These are phyloP conservation scores for Chrysophaeum taylorii DNA, from an alignment of 352 stramenopile species.

Conservation along the genomic window DNA sequence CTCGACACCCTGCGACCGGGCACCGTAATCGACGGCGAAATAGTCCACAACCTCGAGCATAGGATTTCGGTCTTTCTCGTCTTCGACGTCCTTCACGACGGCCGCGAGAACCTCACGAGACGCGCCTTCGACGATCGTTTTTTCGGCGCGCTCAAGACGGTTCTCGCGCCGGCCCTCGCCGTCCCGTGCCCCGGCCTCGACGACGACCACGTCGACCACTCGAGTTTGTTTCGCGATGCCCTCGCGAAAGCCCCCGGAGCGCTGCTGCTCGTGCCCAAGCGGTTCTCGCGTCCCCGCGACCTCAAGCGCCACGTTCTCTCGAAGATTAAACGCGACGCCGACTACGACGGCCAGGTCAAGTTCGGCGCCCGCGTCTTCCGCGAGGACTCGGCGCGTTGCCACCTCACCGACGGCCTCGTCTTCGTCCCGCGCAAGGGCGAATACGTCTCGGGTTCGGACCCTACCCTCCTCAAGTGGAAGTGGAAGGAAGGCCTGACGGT, in stretches of 20 bases:
- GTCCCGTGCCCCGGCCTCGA: background rate
- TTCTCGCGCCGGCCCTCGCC: background rate
- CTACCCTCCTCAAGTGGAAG: conserved; percentile 7
- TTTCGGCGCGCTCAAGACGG: background rate
- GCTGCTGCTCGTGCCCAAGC: conserved; percentile 1
- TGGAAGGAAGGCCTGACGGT: background rate
- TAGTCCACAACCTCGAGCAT: background rate
- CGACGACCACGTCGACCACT: background rate
- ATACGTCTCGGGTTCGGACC: conserved; percentile 8
- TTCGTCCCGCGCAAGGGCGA: background rate
- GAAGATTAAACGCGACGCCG: background rate
- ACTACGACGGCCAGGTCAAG: background rate
- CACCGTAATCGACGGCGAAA: conserved; percentile 2
- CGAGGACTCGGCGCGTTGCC: background rate
- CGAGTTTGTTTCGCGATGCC: no score
- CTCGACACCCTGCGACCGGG: background rate
- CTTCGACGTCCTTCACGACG: conserved; percentile 15
- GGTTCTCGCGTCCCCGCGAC: background rate
- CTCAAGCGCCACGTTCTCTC: background rate
- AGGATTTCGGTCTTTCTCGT: background rate
- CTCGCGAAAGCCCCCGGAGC: background rate
- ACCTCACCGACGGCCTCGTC: conserved; percentile 9
- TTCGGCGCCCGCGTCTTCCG: background rate
- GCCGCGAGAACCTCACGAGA: background rate
- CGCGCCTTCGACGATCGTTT: background rate